Evolutionary conservation across 257 asterid species (phyloP), one percentile per base, ranked within the genome.

Genomic region (Henckelia pumila): DNA sequence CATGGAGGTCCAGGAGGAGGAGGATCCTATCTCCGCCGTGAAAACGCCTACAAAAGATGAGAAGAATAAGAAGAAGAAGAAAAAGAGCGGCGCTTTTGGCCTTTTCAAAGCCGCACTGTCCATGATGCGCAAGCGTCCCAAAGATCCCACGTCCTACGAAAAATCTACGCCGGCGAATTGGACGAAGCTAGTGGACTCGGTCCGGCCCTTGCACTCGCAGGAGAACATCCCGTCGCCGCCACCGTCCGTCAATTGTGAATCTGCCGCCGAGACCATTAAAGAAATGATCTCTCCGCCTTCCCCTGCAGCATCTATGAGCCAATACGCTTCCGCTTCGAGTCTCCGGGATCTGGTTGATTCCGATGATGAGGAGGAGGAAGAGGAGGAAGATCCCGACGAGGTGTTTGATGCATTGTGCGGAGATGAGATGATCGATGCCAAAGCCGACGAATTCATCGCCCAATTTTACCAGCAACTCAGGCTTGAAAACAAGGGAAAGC

Each of bases 201-300:
- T 92, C 76, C 84, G 96, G 37, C 98, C 96, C 7, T 62, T 91
- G 69, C 88, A 83, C 75, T 78, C 79, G 35, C 93, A 80, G 59
- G 88, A 81, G 6, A 24, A 64, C 11, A 50, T 61, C 14, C 66
- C 76, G 10, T 28, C 72, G 0, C 37, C 49, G 1, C 24, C 78
- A 13, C 63, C 50, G 44, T 21, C 62, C 72, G 9, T 22, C 72
- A 0, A 24, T 35, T 1, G 33, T 73, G 11, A 66, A 6, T 22
- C 65, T n/a, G 56, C 61, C 9, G 60, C 37, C 20, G 78, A 66
- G 20, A 37, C 16, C 49, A 13, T 69, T 1, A 71, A 68, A 25
- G 78, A 63, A 11, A 28, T 57, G 4, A 11, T 2, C 19, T 7
- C 67, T 29, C 30, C 66, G 1, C 14, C 76, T 19, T 57, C 76